Conservation (phyloP, 305 asterid genomes). For the Solanum hybrid region DNA sequence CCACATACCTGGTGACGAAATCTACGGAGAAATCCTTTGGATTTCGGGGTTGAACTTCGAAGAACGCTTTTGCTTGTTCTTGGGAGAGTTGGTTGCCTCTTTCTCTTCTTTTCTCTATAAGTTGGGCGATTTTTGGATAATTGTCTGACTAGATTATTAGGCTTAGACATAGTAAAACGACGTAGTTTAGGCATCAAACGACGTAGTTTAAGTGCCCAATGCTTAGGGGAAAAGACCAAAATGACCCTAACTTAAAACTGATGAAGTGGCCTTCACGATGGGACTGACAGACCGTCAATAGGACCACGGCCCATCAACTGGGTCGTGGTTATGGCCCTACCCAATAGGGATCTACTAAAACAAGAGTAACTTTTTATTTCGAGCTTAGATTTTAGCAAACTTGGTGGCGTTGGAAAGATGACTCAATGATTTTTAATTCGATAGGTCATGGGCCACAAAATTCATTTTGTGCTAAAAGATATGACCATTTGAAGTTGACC, state of each 20-base stretch:
- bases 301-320: not conserved
- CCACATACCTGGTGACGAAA: not conserved
- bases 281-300: not conserved
- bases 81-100: not conserved
- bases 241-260: not conserved
- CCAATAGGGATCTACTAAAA: not conserved
- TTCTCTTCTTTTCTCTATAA: not conserved
- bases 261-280: not conserved
- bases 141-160: not conserved
- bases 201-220: not conserved
- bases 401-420: not conserved
- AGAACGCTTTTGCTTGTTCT: not conserved
- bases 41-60: not conserved
- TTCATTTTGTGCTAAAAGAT: not conserved
- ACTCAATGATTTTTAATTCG: not conserved
- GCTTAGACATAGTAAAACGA: too few relatives aligned
- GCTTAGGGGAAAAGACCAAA: not conserved
- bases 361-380: not conserved
- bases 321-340: not conserved
- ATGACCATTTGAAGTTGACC: not conserved
- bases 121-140: not conserved
- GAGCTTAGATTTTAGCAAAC: not conserved
- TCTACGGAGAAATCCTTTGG: not conserved
- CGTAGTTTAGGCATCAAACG: not conserved
- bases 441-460: not conserved